A percentile compares a stretch with the other conserved stretches of the same genome.
phyloP scores from a whole-genome alignment of 2,329 filamentous ascomycete genomes.

The Fusarium foetens region DNA sequence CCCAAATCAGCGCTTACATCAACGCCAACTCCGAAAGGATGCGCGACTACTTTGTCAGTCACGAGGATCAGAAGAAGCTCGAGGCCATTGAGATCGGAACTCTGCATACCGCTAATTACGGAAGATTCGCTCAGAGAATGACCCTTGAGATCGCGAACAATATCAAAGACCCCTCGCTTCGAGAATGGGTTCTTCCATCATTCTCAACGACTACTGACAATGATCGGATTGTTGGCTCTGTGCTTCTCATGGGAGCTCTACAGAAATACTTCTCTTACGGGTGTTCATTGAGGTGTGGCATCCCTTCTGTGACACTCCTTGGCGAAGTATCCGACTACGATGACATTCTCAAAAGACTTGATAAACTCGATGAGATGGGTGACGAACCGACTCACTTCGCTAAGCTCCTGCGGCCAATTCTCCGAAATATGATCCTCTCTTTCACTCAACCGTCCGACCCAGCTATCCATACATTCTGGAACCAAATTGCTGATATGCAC shows the following conservation, averaged over 20 bases:
- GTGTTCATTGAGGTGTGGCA: too few species aligned
- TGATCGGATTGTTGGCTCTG: not conserved
- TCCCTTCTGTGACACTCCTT: not conserved
- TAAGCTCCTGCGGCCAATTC: not conserved
- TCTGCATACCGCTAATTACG: not conserved
- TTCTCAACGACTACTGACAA: not conserved
- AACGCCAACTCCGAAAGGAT: not conserved
- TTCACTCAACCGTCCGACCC: not conserved
- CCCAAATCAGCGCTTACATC: not conserved
- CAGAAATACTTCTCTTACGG: not conserved
- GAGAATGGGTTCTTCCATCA: not conserved
- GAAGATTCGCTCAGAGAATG: fast-evolving
- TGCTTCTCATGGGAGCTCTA: not conserved
- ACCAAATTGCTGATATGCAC: not conserved
- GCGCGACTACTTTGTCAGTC: not conserved
- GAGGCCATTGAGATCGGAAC: not conserved
- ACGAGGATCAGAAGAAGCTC: fast-evolving
- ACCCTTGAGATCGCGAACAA: fast-evolving
- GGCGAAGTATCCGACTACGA: not conserved
- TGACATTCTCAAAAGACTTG: not conserved
- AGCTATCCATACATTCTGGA: not conserved
- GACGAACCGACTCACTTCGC: not conserved
- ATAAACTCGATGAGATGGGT: not conserved
- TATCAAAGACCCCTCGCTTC: too few species aligned
- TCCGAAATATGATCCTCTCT: not conserved